Evolutionary conservation across 352 stramenopile species (phyloP).

Genomic region (Peronospora destructor): DNA sequence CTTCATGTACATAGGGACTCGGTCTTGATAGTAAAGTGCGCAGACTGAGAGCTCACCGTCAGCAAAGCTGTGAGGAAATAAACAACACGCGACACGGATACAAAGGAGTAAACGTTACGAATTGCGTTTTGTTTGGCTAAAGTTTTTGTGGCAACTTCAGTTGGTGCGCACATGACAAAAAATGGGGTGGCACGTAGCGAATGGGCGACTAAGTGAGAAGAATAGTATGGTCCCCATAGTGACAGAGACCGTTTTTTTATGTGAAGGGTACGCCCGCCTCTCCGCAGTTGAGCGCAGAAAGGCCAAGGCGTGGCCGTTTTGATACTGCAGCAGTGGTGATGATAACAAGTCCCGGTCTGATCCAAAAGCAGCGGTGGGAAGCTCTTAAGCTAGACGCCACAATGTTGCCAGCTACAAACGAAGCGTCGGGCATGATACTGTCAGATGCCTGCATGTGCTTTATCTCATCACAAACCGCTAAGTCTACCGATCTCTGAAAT

Average conservation of each 20-base stretch:
- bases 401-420: too few relatives aligned
- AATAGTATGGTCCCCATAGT: not conserved
- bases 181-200: conserved; percentile 4
- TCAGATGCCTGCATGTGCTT: too few relatives aligned
- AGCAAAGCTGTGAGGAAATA: conserved; percentile 12
- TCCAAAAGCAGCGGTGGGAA: too few relatives aligned
- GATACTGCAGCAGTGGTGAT: not conserved
- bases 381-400: too few relatives aligned
- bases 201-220: conserved; percentile 10
- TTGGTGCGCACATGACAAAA: conserved; percentile 2
- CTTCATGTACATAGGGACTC: conserved; percentile 12
- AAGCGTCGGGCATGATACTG: too few relatives aligned
- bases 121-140: not conserved
- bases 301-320: conserved; percentile 11
- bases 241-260: conserved; percentile 1
- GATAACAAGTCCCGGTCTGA: too few relatives aligned
- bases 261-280: conserved; percentile 11
- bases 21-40: not conserved
- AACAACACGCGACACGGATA: not conserved
- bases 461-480: too few relatives aligned
- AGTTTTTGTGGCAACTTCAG: not conserved
- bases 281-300: conserved; percentile 14
- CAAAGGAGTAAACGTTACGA: not conserved
- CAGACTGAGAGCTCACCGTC: too few relatives aligned
- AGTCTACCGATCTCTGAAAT: too few relatives aligned